Evolutionary conservation across 2,329 filamentous ascomycete species (phyloP).

Genomic region (Cryphonectria naterciae): DNA sequence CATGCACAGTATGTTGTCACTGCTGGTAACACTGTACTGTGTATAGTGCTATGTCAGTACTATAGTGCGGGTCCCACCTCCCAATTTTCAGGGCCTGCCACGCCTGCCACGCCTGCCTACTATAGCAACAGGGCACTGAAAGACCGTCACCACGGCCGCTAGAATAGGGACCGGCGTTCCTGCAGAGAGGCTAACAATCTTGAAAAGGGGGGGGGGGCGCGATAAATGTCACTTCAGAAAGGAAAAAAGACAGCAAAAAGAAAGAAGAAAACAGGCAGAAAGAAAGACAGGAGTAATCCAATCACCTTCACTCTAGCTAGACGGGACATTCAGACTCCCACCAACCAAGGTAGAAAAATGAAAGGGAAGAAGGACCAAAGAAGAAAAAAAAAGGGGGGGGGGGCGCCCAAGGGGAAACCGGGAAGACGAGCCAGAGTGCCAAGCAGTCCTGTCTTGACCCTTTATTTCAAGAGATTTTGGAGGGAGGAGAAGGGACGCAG

Average conservation of each 20-base stretch:
- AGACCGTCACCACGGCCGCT: not conserved
- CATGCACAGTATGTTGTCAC: too few species aligned
- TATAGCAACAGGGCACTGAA: not conserved
- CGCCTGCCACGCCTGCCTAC: not conserved
- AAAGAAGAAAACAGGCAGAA: too few species aligned
- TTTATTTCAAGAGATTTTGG: not conserved
- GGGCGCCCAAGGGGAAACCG: not conserved
- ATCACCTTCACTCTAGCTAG: not conserved
- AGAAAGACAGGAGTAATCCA: too few species aligned
- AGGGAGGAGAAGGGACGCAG: too few species aligned
- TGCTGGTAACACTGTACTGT: too few species aligned
- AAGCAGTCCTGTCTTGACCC: not conserved
- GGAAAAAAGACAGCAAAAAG: too few species aligned
- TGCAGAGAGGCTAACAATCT: not conserved
- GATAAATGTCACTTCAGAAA: too few species aligned
- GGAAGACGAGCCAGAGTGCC: constrained; percentile 4
- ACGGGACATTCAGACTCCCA: not conserved
- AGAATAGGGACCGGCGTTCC: not conserved
- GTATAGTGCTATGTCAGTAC: not conserved
- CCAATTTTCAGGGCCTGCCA: not conserved
- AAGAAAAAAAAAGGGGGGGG: not conserved
- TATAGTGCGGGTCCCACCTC: not conserved
- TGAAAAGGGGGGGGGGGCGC: too few species aligned
- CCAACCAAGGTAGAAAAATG: not conserved
- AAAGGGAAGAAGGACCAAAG: too few species aligned